phyloP scores from a whole-genome alignment of 257 asterid genomes.

The Fraxinus anomala region DNA sequence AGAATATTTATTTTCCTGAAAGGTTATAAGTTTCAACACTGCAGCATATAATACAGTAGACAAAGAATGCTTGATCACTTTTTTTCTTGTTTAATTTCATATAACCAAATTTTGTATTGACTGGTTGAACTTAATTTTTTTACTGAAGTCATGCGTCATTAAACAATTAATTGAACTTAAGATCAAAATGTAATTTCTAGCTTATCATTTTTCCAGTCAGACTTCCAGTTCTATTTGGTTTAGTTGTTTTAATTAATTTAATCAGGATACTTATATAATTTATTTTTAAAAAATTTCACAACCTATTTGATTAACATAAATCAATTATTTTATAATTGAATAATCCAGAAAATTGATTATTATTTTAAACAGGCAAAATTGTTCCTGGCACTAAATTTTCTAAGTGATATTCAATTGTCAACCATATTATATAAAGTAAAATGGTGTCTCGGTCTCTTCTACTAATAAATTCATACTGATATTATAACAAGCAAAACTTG shows the following conservation, averaged over 20 bases:
- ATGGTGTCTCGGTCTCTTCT: background rate
- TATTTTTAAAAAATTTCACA: background rate
- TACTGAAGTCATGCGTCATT: background rate
- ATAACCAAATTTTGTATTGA: background rate
- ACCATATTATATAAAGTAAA: background rate
- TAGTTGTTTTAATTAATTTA: slow-evolving; percentile 1
- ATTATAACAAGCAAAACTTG: background rate
- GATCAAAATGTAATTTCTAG: background rate
- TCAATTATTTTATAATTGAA: slow-evolving; percentile 4
- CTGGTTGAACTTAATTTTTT: background rate
- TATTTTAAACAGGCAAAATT: background rate
- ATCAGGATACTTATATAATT: background rate
- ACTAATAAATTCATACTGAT: background rate
- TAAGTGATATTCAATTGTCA: background rate
- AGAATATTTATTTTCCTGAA: background rate
- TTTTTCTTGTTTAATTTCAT: background rate
- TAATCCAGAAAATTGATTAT: slow-evolving; percentile 17
- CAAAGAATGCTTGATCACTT: background rate
- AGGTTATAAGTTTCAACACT: background rate
- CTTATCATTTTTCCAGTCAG: background rate
- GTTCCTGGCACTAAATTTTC: background rate
- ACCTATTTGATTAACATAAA: slow-evolving; percentile 12
- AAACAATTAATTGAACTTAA: background rate
- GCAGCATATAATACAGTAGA: background rate
- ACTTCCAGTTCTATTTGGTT: slow-evolving; percentile 6